Evolutionary conservation across 306 rosid species (phyloP).

Genomic region (Vicia faba): DNA sequence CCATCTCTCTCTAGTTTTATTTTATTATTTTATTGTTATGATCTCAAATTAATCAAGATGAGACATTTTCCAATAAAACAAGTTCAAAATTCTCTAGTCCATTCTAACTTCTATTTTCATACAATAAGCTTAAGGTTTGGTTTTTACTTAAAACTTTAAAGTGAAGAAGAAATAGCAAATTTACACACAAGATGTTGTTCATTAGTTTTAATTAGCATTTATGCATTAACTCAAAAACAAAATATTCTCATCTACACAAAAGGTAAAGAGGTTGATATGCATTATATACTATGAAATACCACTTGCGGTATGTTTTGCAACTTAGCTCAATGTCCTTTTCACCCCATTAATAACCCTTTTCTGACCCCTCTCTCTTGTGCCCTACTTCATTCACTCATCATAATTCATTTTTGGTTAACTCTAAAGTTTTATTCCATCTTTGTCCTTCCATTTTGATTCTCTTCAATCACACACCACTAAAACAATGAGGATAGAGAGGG

Average conservation of each 20-base stretch:
- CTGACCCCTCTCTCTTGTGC: conserved; percentile 39
- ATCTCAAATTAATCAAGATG: not conserved
- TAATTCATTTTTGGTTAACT: conserved; percentile 7
- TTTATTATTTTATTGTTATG: no score
- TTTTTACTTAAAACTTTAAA: not conserved
- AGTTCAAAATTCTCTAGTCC: not conserved
- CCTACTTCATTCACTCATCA: conserved; percentile 29
- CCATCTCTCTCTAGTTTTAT: no score
- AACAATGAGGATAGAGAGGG: not conserved
- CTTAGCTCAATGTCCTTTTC: conserved; percentile 57
- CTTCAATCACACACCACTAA: conserved; percentile 38
- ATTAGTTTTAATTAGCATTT: not conserved
- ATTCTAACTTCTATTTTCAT: not conserved
- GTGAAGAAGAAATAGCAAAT: not conserved
- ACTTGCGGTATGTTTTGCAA: conserved; percentile 30
- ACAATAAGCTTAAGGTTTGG: not conserved
- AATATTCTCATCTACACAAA: conserved; percentile 17
- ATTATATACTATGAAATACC: conserved; percentile 29
- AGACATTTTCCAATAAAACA: not conserved
- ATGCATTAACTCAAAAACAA: conserved; percentile 8
- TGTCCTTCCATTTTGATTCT: conserved; percentile 48
- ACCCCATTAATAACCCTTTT: conserved; percentile 53
- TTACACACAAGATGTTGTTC: not conserved
- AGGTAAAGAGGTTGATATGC: conserved; percentile 33
- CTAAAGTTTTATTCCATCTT: conserved; percentile 36